phyloP scores from a whole-genome alignment of 2,329 filamentous ascomycete species.

The Ceratocystis ficicola region DNA sequence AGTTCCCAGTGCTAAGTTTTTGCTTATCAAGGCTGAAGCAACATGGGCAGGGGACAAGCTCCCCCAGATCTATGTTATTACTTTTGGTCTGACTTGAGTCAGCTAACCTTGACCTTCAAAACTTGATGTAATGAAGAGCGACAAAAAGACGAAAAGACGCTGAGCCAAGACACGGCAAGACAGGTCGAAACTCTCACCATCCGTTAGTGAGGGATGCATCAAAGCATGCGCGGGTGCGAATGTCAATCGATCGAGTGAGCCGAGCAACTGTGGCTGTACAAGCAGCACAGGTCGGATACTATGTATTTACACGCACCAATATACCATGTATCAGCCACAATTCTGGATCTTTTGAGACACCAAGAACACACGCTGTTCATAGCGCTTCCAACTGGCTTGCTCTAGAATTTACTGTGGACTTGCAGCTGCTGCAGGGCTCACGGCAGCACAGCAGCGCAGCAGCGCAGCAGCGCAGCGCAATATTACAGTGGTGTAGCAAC shows the following conservation, averaged over 20 bases:
- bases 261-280: constrained; percentile 9
- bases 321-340: constrained; percentile 11
- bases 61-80: neutral
- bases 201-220: neutral
- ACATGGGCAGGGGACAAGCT: neutral
- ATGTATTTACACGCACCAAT: neutral
- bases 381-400: neutral
- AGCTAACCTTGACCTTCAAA: no score
- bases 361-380: constrained; percentile 12
- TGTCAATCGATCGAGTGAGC: constrained; percentile 1
- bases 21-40: constrained; percentile 1
- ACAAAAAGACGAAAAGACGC: no score
- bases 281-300: neutral
- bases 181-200: neutral
- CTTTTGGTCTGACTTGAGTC: neutral
- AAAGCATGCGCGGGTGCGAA: neutral
- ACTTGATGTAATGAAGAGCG: neutral
- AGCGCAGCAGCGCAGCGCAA: no score
- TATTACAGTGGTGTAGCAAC: no score
- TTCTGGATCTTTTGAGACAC: constrained; percentile 11
- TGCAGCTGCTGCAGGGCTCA: no score
- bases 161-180: neutral
- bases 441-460: no score
- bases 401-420: neutral
- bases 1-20: neutral